These are phyloP conservation scores for Hymenotorrendiella dingleyae DNA, from an alignment of 2,329 filamentous ascomycete species.

Conservation along the genomic window DNA sequence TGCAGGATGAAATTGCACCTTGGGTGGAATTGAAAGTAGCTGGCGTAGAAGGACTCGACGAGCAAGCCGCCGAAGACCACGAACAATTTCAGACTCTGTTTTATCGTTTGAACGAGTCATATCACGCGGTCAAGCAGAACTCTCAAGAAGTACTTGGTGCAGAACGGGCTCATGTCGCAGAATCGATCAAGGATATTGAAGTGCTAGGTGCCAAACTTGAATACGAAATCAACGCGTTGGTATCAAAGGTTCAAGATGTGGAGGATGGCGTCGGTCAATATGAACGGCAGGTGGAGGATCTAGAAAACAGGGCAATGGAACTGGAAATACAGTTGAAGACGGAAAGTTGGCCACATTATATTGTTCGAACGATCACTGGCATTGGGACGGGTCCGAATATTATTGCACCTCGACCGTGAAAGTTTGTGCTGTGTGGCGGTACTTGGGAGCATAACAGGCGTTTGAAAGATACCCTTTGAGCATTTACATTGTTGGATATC, in stretches of 20 bases:
- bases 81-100: constrained; percentile 63
- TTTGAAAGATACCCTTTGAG: constrained; percentile 25
- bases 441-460: constrained; percentile 20
- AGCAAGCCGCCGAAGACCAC: constrained; percentile 55
- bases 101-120: constrained; percentile 63
- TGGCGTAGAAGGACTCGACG: constrained; percentile 53
- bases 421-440: constrained; percentile 3
- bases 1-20: constrained; percentile 48
- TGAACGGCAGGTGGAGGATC: constrained; percentile 67
- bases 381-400: constrained; percentile 29
- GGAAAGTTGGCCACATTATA: constrained; percentile 31
- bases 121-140: constrained; percentile 59
- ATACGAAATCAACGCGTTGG: constrained; percentile 81
- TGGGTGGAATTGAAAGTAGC: constrained; percentile 58
- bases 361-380: constrained; percentile 28
- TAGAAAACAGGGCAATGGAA: constrained; percentile 59
- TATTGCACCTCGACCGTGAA: constrained; percentile 11
- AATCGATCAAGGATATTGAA: constrained; percentile 73
- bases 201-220: constrained; percentile 78
- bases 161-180: constrained; percentile 62
- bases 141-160: constrained; percentile 64
- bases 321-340: constrained; percentile 41
- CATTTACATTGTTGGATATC: constrained; percentile 18
- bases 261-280: constrained; percentile 78
- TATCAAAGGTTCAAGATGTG: constrained; percentile 76